Base-by-base conservation (phyloP, 768 basidiomycete genomes). In the Boletus rubropictus region DNA sequence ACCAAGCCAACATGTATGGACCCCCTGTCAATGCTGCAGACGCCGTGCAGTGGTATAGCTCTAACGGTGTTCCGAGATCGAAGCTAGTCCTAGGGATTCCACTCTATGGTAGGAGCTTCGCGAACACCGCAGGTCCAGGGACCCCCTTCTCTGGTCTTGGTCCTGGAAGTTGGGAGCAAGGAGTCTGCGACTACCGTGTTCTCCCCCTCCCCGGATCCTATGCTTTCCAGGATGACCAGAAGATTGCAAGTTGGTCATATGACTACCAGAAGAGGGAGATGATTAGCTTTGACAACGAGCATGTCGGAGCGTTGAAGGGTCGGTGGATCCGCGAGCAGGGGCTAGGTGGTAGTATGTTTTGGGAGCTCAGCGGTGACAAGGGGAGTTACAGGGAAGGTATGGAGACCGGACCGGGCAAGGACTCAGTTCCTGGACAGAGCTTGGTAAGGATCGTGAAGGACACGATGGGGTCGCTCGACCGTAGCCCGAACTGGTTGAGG, bases 71-170 rank as follows among this genome's bases (percentile, higher is more conserved):
- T 18, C 65, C 78, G 5, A 78, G 80, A 11, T 71, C 78, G 61
- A 96, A 95, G 70, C 70, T 99, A 43, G 80, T 98, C 42, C 68
- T 98, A 49, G 95, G 95, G 10, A 78, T 98, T 38, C 96, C 96
- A 1, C 75, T 96, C 5, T 99, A 98, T 55, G 96, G 96, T 1
- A 81, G 95, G 21, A 86, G 87, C 34, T 99, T 99, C 72, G 71
- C 81, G 61, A 81, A 84, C 59, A 93, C 93, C 0, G 68, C 78
- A 37, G 95, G 95, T 0, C 88, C 89, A 5, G 92, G 91, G 0
- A 61, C 71, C 12, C 72, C 86, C 0, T 99, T 84, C 70, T 77
- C 77, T 11, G 94, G 95, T 25, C 64, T 89, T 36, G 96, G 95
- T 4, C 78, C 73, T 40, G 95, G 95, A 28, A 86, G 79, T 36